These are phyloP conservation scores for Phytophthora pistaciae DNA, from an alignment of 352 stramenopile genomes.

Conservation along the genomic window DNA sequence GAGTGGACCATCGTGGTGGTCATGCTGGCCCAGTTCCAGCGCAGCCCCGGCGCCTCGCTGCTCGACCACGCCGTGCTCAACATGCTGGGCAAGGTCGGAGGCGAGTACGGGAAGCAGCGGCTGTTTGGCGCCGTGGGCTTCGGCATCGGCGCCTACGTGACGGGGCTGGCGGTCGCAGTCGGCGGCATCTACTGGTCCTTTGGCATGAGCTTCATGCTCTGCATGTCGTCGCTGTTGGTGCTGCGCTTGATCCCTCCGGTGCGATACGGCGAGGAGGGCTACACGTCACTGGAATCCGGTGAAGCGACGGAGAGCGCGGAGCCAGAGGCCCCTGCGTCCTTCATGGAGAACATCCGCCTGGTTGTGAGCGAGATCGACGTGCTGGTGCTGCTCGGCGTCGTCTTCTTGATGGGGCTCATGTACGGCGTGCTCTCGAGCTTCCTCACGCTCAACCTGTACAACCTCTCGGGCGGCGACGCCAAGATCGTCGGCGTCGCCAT, in stretches of 20 bases:
- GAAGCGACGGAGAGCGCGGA: slow-evolving; percentile 27
- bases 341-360: slow-evolving; percentile 37
- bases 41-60: slow-evolving; percentile 51
- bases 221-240: slow-evolving; percentile 58
- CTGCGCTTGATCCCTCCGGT: slow-evolving; percentile 60
- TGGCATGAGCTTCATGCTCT: slow-evolving; percentile 55
- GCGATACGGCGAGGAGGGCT: slow-evolving; percentile 12
- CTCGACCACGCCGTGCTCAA: slow-evolving; percentile 74
- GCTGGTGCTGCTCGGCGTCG: slow-evolving; percentile 63
- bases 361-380: slow-evolving; percentile 57
- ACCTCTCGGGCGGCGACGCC: slow-evolving; percentile 61
- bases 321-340: slow-evolving; percentile 29
- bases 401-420: slow-evolving; percentile 78
- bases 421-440: slow-evolving; percentile 77
- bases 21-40: slow-evolving; percentile 60
- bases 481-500: slow-evolving; percentile 61
- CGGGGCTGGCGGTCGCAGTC: slow-evolving; percentile 54
- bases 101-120: slow-evolving; percentile 82
- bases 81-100: slow-evolving; percentile 62
- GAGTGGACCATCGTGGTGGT: slow-evolving; percentile 51
- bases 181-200: slow-evolving; percentile 71
- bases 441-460: slow-evolving; percentile 81
- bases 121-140: slow-evolving; percentile 77
- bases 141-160: slow-evolving; percentile 64
- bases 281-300: slow-evolving; percentile 27